Conservation (phyloP, 805 yeast genomes). For the Ogataea henricii region DNA sequence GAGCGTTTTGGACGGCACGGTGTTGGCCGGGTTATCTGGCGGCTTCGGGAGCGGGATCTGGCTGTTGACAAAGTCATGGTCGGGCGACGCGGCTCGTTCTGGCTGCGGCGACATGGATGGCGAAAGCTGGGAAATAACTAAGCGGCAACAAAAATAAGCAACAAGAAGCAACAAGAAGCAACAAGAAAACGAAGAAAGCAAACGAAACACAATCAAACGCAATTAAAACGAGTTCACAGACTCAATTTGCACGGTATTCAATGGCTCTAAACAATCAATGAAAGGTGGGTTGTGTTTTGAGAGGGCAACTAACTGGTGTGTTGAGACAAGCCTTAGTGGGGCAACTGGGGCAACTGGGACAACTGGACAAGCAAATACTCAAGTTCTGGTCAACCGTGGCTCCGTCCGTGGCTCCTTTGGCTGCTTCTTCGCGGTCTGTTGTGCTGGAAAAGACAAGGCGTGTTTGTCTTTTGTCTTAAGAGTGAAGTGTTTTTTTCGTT, state of each 20-base stretch:
- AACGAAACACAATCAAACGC: not conserved
- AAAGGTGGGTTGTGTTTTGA: too few relatives aligned
- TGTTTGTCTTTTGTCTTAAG: not conserved
- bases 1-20: conserved; percentile 63
- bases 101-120: conserved; percentile 7
- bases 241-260: too few relatives aligned
- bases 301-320: too few relatives aligned
- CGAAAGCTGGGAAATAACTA: not conserved
- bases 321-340: too few relatives aligned
- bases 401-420: not conserved
- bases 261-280: too few relatives aligned
- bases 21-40: conserved; percentile 51
- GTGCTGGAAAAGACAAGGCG: not conserved
- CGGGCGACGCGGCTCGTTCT: conserved; percentile 11
- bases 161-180: not conserved
- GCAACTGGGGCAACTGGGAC: too few relatives aligned
- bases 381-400: not conserved
- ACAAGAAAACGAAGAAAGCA: not conserved
- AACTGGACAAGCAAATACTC: not conserved
- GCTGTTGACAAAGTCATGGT: conserved; percentile 22
- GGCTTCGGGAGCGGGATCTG: conserved; percentile 50
- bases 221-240: conserved; percentile 1
- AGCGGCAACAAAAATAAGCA: not conserved
- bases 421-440: not conserved
- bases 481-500: conserved; percentile 7